These are phyloP conservation scores for Aspergillus sojae DNA, from an alignment of 2,329 filamentous ascomycete genomes.

Conservation along the genomic window DNA sequence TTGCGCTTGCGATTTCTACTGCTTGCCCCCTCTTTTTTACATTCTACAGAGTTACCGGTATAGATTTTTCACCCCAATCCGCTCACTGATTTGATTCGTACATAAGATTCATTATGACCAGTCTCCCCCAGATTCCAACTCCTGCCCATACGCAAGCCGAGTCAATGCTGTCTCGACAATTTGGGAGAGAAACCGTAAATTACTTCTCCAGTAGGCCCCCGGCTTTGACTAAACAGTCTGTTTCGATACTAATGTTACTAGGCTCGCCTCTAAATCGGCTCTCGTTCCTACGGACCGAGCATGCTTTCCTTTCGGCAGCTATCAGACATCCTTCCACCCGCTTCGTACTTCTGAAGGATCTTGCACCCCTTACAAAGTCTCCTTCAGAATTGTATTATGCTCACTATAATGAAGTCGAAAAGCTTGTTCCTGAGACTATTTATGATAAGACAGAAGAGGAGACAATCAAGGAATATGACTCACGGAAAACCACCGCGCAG, in stretches of 20 bases:
- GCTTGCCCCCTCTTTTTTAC: not conserved
- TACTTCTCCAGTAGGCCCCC: conserved; percentile 51
- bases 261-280: conserved; percentile 54
- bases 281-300: conserved; percentile 52
- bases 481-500: conserved; percentile 65
- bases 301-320: conserved; percentile 51
- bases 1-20: not conserved
- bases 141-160: conserved; percentile 62
- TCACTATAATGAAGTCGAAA: conserved; percentile 67
- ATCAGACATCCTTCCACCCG: conserved; percentile 50
- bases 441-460: conserved; percentile 75
- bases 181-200: conserved; percentile 54
- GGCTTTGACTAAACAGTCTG: not conserved
- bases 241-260: conserved; percentile 21
- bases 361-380: conserved; percentile 71
- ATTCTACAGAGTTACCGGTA: not conserved
- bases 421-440: conserved; percentile 70
- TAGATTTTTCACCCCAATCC: not conserved
- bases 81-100: not conserved
- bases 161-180: conserved; percentile 55
- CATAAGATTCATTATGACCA: conserved; percentile 28
- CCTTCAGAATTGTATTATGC: conserved; percentile 68
- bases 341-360: conserved; percentile 78
- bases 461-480: conserved; percentile 73
- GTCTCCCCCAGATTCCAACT: conserved; percentile 51